Percentiles rank a stretch among this genome's conserved stretches.
Evolutionary conservation across 2,329 filamentous ascomycete genomes (phyloP).

Genomic region (Claviceps monticola): DNA sequence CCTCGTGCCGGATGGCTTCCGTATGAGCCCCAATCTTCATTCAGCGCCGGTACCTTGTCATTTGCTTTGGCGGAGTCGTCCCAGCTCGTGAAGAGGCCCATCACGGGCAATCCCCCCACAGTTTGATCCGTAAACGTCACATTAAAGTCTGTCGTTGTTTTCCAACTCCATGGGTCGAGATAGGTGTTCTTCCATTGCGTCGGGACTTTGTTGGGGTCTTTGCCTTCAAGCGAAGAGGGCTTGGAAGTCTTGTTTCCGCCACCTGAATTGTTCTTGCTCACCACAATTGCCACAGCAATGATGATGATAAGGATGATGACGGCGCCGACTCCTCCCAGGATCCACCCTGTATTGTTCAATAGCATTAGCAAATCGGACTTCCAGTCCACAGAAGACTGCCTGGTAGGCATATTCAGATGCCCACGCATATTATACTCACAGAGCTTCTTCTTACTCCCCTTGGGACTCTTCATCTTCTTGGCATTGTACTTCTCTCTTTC

Average conservation of each 20-base stretch:
- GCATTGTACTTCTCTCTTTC: conserved; percentile 33
- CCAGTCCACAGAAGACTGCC: no score
- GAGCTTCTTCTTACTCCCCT: conserved; percentile 45
- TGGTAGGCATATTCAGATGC: neutral
- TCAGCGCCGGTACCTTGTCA: conserved; percentile 61
- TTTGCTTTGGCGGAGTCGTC: conserved; percentile 73
- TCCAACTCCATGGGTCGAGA: conserved; percentile 85
- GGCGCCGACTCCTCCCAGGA: conserved; percentile 38
- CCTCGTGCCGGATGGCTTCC: conserved; percentile 67
- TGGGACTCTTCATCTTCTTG: conserved; percentile 29
- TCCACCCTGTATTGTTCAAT: conserved; percentile 25
- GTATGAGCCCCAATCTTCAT: conserved; percentile 65
- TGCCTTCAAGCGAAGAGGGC: conserved; percentile 30
- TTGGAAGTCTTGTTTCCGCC: conserved; percentile 13
- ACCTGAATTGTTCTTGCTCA: conserved; percentile 43
- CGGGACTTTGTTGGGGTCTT: conserved; percentile 45
- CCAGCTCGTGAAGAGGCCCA: conserved; percentile 77
- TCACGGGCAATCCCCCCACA: conserved; percentile 77
- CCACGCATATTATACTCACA: conserved; percentile 29
- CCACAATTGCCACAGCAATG: conserved; percentile 50
- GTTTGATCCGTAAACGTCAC: conserved; percentile 78
- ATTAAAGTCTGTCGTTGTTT: conserved; percentile 82
- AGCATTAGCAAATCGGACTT: conserved; percentile 9
- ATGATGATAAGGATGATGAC: conserved; percentile 53
- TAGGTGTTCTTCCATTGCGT: conserved; percentile 56